A percentile compares a stretch with the other conserved stretches of the same genome.
These are phyloP conservation scores for Bretziella fagacearum DNA, from an alignment of 2,329 filamentous ascomycete species.

Conservation along the genomic window DNA sequence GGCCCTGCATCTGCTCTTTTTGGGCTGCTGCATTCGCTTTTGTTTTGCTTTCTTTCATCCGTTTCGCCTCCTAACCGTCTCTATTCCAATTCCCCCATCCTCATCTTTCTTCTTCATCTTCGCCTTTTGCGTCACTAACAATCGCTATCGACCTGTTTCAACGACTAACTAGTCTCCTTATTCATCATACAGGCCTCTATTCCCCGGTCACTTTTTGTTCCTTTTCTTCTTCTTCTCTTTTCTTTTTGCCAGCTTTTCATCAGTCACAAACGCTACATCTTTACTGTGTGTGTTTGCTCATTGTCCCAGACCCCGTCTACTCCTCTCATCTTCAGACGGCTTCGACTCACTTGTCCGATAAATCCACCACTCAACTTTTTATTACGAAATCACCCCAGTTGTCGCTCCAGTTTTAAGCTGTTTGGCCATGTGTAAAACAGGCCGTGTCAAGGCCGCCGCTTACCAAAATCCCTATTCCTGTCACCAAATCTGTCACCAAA, in stretches of 20 bases:
- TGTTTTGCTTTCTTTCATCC: not conserved
- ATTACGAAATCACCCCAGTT: not conserved
- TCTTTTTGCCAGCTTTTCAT: not conserved
- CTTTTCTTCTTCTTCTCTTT: not conserved
- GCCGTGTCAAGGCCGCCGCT: not conserved
- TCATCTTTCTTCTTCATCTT: too few relatives aligned
- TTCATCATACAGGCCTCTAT: not conserved
- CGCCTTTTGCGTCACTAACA: not conserved
- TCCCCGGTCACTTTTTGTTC: not conserved
- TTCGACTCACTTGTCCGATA: not conserved
- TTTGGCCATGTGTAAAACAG: conserved; percentile 1
- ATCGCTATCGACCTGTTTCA: not conserved
- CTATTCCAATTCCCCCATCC: not conserved
- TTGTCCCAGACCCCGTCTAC: too few relatives aligned
- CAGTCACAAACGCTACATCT: too few relatives aligned
- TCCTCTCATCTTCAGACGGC: not conserved
- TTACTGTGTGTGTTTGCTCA: too few relatives aligned
- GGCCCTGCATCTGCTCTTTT: not conserved
- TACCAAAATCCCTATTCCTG: not conserved
- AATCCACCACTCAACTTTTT: not conserved
- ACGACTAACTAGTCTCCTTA: not conserved
- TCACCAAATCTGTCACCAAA: not conserved
- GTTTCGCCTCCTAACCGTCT: not conserved
- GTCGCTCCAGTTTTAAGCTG: not conserved
- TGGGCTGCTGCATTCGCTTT: not conserved